Evolutionary conservation across 2,329 filamentous ascomycete species (phyloP).

Genomic region (Zasmidium citrigriseum): DNA sequence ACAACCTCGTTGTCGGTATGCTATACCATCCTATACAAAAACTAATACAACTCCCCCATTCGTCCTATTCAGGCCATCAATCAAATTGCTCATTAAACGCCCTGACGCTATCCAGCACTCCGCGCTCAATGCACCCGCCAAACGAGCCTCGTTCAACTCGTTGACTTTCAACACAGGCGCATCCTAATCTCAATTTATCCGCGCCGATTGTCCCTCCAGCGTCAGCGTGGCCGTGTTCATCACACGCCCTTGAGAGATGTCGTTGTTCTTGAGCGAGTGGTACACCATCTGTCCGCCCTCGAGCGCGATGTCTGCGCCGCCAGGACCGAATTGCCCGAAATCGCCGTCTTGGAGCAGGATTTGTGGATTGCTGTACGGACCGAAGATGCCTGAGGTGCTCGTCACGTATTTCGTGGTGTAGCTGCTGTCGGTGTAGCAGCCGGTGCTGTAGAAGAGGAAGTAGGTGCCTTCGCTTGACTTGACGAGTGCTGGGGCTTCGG

Average conservation of each 20-base stretch:
- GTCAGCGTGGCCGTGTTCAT: constrained; percentile 11
- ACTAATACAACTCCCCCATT: no score
- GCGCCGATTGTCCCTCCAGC: neutral
- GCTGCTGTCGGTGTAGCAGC: constrained; percentile 23
- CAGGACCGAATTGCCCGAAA: constrained; percentile 21
- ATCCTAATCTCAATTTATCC: constrained; percentile 9
- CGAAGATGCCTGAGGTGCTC: constrained; percentile 14
- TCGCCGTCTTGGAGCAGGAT: constrained; percentile 24
- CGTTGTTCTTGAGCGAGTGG: constrained; percentile 10
- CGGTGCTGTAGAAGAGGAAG: constrained; percentile 28
- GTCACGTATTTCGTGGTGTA: constrained; percentile 29
- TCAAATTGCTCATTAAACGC: neutral
- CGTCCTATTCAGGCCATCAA: neutral
- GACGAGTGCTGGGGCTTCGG: constrained; percentile 25
- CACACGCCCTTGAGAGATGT: constrained; percentile 11
- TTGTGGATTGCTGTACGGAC: constrained; percentile 24
- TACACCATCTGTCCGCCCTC: constrained; percentile 6
- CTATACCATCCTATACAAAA: neutral
- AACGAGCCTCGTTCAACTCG: neutral
- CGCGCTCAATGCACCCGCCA: neutral
- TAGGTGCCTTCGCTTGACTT: constrained; percentile 20
- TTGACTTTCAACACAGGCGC: neutral
- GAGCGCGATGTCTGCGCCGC: constrained; percentile 20
- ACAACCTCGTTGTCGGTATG: neutral
- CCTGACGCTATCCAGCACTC: neutral